Evolutionary conservation across 129 eudicot species (phyloP).

Genomic region (Tagetes patula): DNA sequence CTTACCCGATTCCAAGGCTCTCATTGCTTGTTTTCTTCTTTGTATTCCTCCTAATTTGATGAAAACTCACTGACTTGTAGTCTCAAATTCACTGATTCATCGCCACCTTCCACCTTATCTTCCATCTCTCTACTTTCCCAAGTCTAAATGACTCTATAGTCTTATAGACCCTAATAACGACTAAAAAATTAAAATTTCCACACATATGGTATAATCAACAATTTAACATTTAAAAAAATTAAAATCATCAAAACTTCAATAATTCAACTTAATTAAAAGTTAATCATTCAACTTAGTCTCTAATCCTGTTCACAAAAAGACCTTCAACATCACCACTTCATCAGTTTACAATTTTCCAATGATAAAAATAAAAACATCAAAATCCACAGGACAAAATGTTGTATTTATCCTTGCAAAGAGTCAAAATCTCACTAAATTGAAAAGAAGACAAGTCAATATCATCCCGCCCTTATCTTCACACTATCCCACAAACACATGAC

Average conservation of each 20-base stretch:
- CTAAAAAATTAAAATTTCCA: neutral
- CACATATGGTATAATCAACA: neutral
- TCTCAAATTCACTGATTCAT: too few species aligned
- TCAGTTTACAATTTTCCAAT: neutral
- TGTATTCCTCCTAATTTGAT: too few species aligned
- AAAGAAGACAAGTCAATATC: slow-evolving; percentile 2
- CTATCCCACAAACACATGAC: neutral
- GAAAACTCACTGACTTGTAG: too few species aligned
- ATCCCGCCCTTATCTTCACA: neutral
- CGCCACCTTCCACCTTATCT: too few species aligned
- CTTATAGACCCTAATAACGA: too few species aligned
- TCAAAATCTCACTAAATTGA: neutral
- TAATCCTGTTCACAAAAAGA: slow-evolving; percentile 1
- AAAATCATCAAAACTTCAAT: neutral
- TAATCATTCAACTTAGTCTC: neutral
- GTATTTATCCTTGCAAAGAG: neutral
- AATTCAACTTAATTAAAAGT: neutral
- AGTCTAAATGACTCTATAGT: too few species aligned
- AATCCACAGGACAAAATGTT: neutral
- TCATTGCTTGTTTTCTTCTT: too few species aligned
- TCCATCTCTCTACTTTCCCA: too few species aligned
- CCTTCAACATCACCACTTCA: neutral
- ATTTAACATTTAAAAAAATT: neutral
- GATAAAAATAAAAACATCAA: neutral
- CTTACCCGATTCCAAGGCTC: too few species aligned